Conservation (phyloP, 306 rosid genomes). For the Pyrus pyrifolia region DNA sequence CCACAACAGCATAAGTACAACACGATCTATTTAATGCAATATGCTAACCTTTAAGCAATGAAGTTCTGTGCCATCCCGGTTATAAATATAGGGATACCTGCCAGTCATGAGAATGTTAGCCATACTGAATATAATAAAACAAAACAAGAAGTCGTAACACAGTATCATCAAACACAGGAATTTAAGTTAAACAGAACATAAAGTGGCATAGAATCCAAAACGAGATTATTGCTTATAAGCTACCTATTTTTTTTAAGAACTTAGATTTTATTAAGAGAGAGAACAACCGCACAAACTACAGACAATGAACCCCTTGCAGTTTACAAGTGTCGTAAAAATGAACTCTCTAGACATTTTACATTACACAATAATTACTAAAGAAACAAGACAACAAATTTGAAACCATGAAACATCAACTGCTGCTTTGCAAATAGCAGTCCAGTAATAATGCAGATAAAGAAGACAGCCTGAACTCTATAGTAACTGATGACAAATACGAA, state of each 20-base stretch:
- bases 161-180: neutral
- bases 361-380: too few species aligned
- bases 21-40: neutral
- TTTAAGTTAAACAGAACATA: neutral
- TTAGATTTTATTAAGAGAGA: too few species aligned
- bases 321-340: too few species aligned
- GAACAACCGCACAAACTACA: too few species aligned
- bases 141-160: neutral
- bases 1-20: neutral
- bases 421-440: too few species aligned
- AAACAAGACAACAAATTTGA: too few species aligned
- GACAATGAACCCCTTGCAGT: too few species aligned
- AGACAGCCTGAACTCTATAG: too few species aligned
- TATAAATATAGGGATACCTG: slow-evolving; percentile 79
- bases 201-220: neutral
- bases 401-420: too few species aligned
- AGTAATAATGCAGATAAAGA: too few species aligned
- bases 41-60: slow-evolving; percentile 85
- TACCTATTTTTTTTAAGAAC: neutral
- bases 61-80: slow-evolving; percentile 69
- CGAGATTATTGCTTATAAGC: neutral
- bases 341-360: too few species aligned
- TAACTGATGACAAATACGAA: too few species aligned
- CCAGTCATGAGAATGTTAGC: slow-evolving; percentile 16
- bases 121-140: neutral